Percentiles rank a stretch among this genome's conserved stretches.
Evolutionary conservation across 2,329 filamentous ascomycete genomes (phyloP).

Genomic region (Elsinoe fawcettii): DNA sequence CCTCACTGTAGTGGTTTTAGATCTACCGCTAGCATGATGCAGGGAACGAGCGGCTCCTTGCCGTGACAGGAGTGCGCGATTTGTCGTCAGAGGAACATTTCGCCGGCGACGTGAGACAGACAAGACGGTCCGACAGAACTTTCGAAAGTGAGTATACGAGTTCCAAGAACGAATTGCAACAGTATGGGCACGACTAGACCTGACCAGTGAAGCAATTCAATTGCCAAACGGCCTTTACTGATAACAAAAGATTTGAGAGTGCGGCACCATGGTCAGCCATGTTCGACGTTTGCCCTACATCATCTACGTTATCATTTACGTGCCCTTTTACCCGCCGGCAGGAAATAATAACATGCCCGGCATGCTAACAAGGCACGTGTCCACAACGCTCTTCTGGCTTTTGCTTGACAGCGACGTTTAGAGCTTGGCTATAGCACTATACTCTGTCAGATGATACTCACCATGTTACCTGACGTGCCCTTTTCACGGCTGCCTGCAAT

Average conservation of each 20-base stretch:
- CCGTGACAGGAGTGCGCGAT: conserved; percentile 12
- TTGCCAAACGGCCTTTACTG: not conserved
- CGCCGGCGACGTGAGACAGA: not conserved
- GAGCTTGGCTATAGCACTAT: not conserved
- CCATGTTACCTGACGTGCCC: not conserved
- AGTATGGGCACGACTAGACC: not conserved
- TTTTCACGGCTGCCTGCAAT: not conserved
- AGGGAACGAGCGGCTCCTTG: conserved; percentile 12
- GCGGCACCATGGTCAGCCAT: not conserved
- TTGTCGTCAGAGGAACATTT: not conserved
- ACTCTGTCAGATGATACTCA: not conserved
- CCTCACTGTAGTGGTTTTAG: not conserved
- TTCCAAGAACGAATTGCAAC: not conserved
- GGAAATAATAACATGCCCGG: conserved; percentile 7
- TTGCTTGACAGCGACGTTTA: not conserved
- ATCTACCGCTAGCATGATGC: conserved; percentile 7
- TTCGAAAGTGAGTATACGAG: not conserved
- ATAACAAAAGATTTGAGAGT: not conserved
- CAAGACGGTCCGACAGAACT: not conserved
- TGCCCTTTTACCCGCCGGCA: conserved; percentile 6
- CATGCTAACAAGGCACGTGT: conserved; percentile 2
- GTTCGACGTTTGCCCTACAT: conserved; percentile 3
- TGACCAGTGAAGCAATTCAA: not conserved
- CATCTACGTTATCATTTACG: conserved; percentile 7
- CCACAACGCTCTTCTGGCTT: not conserved